Conservation (phyloP, 2,329 filamentous ascomycete genomes). For the Clarireedia monteithiana region DNA sequence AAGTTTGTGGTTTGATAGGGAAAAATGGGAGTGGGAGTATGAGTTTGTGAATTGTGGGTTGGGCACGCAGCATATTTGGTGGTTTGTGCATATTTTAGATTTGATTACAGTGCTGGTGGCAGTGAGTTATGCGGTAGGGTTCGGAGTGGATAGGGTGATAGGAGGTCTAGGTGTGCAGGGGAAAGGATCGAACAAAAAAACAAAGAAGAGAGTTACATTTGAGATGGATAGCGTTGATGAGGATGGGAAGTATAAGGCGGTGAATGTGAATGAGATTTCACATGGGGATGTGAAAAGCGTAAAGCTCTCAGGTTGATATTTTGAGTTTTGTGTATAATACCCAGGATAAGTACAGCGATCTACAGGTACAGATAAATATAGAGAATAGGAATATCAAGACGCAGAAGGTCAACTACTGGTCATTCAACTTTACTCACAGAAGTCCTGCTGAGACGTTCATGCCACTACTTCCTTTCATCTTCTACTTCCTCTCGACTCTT, state of each 20-base stretch:
- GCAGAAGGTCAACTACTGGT: too few species aligned
- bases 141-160: background rate
- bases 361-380: too few species aligned
- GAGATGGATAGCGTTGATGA: background rate
- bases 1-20: constrained; percentile 79
- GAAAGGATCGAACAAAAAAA: background rate
- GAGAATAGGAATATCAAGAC: too few species aligned
- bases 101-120: constrained; percentile 21
- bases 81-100: constrained; percentile 74
- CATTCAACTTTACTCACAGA: too few species aligned
- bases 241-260: background rate
- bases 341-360: too few species aligned
- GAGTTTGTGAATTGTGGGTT: constrained; percentile 73
- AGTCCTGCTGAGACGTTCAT: too few species aligned
- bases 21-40: constrained; percentile 67
- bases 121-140: constrained; percentile 13
- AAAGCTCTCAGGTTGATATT: too few species aligned
- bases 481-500: too few species aligned
- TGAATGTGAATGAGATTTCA: background rate
- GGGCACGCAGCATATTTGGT: constrained; percentile 90
- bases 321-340: too few species aligned
- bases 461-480: too few species aligned
- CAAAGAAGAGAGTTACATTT: background rate
- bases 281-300: background rate
- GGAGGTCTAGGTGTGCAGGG: background rate